Evolutionary conservation across 805 yeast species (phyloP), one percentile per base, ranked within the genome.

Genomic region (Candida vaughaniae): DNA sequence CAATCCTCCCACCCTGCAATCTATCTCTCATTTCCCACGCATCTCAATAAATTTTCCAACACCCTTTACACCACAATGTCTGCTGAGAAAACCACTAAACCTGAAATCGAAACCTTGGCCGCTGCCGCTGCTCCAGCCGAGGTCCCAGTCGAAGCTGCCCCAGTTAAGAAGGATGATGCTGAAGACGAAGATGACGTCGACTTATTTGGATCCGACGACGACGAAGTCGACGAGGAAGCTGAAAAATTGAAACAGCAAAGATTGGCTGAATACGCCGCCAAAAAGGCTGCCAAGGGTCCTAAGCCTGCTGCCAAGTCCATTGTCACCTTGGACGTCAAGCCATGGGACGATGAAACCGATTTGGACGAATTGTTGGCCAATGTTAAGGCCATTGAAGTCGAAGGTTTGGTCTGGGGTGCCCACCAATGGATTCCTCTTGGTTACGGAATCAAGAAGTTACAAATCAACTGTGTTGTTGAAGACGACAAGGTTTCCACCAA

Each of bases 271-370:
- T 93, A 93, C 82, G 85, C 87, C 62, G 95, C 95, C 61, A 89
- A 85, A 82, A 93, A 93, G 84, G 96, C 96, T 54, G 82, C 91
- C 55, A 85, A 85, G 77, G 95, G 95, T 66, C 88, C 99, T 60
- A 89, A 89, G 81, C 89, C 98, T 60, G 96, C 96, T 71, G 97
- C 99, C 64, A 93, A 93, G 80, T 87, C 97, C 46, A 75, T 89
- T 56, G 95, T 93, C 62, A 91, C 99, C 62, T 65, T 93, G 60
- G 99, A 93, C 58, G 95, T 93, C 58, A 93, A 93, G 83, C 98
- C 97, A 75, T 93, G 99, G 99, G 99, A 93, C 73, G 98, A 93
- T 63, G 98, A 93, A 80, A 93, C 99, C 56, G 83, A 91, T 65
- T 78, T 93, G 66, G 95, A 93, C 48, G 83, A 82, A 70, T 64